A percentile compares a stretch with the other conserved stretches of the same genome.
Evolutionary conservation across 2,329 filamentous ascomycete species (phyloP).

Genomic region (Alternaria ventricosa): DNA sequence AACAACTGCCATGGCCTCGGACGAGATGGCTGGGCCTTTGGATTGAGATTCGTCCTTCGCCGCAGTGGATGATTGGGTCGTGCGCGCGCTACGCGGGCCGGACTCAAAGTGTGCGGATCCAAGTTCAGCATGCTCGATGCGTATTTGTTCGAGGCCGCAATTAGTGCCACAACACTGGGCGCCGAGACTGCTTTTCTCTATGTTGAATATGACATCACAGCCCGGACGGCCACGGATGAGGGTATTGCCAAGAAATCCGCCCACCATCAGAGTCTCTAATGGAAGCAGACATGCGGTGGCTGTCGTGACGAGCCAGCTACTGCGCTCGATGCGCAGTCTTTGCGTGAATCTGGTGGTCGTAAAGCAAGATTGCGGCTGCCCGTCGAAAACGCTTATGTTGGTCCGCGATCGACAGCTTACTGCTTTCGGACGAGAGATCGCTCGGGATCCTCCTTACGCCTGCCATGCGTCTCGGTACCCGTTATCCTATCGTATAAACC

Average conservation of each 20-base stretch:
- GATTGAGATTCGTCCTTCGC: not conserved
- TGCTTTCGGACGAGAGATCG: conserved; percentile 7
- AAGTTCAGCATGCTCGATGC: not conserved
- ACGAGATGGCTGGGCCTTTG: not conserved
- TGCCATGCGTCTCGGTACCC: not conserved
- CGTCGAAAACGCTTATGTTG: not conserved
- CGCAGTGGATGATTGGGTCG: not conserved
- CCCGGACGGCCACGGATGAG: not conserved
- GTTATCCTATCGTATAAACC: not conserved
- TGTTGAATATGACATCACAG: conserved; percentile 5
- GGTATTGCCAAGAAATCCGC: not conserved
- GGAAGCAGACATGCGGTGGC: not conserved
- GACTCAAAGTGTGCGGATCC: not conserved
- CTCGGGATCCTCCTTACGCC: conserved; percentile 1
- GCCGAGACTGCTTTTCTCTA: conserved; percentile 1
- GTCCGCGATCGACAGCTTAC: conserved; percentile 7
- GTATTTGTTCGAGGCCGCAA: conserved; percentile 5
- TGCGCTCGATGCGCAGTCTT: not conserved
- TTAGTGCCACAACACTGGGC: not conserved
- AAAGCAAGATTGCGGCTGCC: not conserved
- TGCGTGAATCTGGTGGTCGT: not conserved
- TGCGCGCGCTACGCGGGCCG: not conserved
- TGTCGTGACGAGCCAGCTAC: not conserved
- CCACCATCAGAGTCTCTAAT: not conserved
- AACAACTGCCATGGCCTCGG: not conserved